These are phyloP conservation scores for Quercus bicolor DNA, from an alignment of 306 rosid species.

Conservation along the genomic window DNA sequence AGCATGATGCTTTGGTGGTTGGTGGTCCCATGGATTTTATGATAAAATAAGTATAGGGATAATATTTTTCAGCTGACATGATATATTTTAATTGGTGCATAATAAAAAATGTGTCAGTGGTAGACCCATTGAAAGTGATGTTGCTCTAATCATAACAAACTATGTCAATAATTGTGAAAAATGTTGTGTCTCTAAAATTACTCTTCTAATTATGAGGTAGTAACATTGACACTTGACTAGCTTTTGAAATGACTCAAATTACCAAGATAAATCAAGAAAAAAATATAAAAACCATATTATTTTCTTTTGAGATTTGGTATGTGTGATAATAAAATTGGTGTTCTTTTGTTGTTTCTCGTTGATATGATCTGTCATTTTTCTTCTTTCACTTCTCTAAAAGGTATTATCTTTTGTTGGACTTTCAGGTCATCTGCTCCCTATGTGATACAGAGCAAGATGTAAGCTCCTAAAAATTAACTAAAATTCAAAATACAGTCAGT, in stretches of 20 bases:
- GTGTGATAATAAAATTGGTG: neutral
- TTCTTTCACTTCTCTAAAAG: neutral
- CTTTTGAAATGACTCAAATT: too few relatives aligned
- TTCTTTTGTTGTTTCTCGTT: neutral
- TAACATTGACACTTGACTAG: neutral
- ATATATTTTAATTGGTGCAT: too few relatives aligned
- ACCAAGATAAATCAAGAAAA: too few relatives aligned
- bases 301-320: neutral
- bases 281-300: too few relatives aligned
- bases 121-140: too few relatives aligned
- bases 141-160: too few relatives aligned
- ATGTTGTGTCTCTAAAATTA: too few relatives aligned
- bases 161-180: too few relatives aligned
- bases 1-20: neutral
- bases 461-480: conserved; percentile 18
- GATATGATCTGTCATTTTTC: neutral
- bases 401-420: conserved; percentile 5
- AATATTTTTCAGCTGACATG: too few relatives aligned
- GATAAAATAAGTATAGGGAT: too few relatives aligned
- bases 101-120: too few relatives aligned
- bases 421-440: conserved; percentile 74
- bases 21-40: neutral
- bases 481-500: neutral
- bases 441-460: conserved; percentile 86
- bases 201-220: neutral